phyloP scores from a whole-genome alignment of 129 eudicot genomes.

The Flaveria bidentis region DNA sequence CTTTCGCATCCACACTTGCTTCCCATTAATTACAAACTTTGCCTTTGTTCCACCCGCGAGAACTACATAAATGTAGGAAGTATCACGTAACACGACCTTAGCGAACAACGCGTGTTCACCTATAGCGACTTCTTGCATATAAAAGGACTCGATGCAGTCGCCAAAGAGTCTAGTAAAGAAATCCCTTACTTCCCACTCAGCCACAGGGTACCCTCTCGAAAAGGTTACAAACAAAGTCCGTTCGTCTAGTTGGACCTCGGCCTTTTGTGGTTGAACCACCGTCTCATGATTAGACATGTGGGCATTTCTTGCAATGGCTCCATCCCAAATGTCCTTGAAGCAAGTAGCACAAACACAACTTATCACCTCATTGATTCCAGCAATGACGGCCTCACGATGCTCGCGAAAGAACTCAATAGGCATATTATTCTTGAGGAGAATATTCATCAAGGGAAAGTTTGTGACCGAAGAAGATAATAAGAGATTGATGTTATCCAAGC shows the following conservation, averaged over 20 bases:
- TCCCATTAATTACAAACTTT: conserved; percentile 69
- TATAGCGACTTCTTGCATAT: conserved; percentile 49
- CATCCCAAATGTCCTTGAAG: conserved; percentile 47
- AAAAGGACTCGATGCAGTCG: conserved; percentile 53
- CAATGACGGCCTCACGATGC: conserved; percentile 1
- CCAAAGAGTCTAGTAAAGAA: conserved; percentile 48
- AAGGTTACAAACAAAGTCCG: conserved; percentile 72
- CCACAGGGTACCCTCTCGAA: conserved; percentile 70
- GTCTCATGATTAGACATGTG: conserved; percentile 17
- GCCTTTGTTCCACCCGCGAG: conserved; percentile 51
- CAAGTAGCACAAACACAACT: conserved; percentile 42
- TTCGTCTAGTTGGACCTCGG: conserved; percentile 32
- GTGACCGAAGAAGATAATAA: background rate
- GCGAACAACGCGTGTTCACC: conserved; percentile 65
- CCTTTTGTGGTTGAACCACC: background rate
- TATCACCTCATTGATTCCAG: conserved; percentile 30
- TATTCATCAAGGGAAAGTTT: conserved; percentile 45
- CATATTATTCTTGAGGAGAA: conserved; percentile 36
- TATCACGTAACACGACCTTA: conserved; percentile 42
- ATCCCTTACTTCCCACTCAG: conserved; percentile 48
- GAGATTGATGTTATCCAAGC: conserved; percentile 22
- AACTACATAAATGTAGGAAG: conserved; percentile 31
- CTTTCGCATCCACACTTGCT: conserved; percentile 83
- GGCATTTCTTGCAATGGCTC: conserved; percentile 35
- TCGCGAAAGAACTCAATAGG: conserved; percentile 42